A percentile compares a stretch with the other conserved stretches of the same genome.
These are phyloP conservation scores for Penicillium italicum DNA, from an alignment of 2,329 filamentous ascomycete genomes.

Conservation along the genomic window DNA sequence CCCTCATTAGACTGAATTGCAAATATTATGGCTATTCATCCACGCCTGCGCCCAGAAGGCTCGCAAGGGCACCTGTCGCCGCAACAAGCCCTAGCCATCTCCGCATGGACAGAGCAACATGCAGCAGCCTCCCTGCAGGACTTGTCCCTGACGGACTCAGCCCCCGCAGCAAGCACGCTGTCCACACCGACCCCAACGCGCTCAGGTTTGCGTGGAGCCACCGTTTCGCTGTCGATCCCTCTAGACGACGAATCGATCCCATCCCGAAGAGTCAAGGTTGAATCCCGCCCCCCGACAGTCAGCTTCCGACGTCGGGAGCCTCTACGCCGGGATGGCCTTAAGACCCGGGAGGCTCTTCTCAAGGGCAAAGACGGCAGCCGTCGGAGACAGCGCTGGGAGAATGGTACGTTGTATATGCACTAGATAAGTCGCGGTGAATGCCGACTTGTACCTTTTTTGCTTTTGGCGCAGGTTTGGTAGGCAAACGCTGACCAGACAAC, in stretches of 20 bases:
- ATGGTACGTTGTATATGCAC: conserved; percentile 57
- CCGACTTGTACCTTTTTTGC: background rate
- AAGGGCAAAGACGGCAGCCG: conserved; percentile 90
- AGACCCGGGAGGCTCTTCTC: conserved; percentile 68
- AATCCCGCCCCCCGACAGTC: conserved; percentile 33
- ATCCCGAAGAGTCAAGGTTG: conserved; percentile 30
- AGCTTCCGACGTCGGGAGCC: conserved; percentile 53
- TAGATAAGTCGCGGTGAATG: background rate
- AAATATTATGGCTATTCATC: conserved; percentile 45
- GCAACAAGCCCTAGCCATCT: conserved; percentile 55
- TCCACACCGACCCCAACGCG: conserved; percentile 55
- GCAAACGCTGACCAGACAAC: conserved; percentile 23
- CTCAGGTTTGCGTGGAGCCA: conserved; percentile 48
- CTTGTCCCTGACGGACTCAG: conserved; percentile 31
- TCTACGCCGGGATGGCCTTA: conserved; percentile 58
- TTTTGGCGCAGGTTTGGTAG: background rate
- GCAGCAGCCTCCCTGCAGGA: conserved; percentile 38
- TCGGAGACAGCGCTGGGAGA: conserved; percentile 88
- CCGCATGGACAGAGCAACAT: conserved; percentile 59
- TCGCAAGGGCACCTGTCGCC: conserved; percentile 30
- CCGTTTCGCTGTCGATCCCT: conserved; percentile 67
- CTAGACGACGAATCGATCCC: conserved; percentile 57
- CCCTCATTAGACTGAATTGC: background rate
- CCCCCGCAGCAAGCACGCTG: conserved; percentile 37
- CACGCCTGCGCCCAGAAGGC: conserved; percentile 29